Base-by-base conservation (phyloP, 140 eudicot genomes). In the Ambrosia hybrid region DNA sequence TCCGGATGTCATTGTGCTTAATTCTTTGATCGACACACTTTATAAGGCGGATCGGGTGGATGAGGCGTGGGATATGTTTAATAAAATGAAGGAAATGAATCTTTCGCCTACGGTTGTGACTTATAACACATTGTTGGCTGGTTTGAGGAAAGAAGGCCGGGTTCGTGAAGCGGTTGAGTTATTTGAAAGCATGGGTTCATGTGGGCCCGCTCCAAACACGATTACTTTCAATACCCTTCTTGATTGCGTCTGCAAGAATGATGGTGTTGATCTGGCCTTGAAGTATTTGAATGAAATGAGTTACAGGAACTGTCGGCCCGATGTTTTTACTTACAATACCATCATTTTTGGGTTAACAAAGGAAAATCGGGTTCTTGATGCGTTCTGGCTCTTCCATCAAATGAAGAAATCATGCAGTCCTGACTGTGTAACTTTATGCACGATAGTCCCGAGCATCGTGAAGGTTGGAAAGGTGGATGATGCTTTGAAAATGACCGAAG, bases 11-110 rank as follows among this genome's bases (percentile, higher is more conserved):
- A 85, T 85, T 62, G 82, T 87, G 48, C 73, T 90, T 33, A 93
- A 93, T 80, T 87, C 97, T 58, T 74, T 93, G 76, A 82, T 93
- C 34, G 93, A 93, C 79, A 82, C 81, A 9, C 96, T 93, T 76
- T 90, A 93, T 81, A 93, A 93, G 76, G 91, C 78, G 49, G 91
- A 69, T 65, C 90, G 98, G 51, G 85, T 84, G 26, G 85, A 81
- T 63, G 98, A 93, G 60, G 98, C 98, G 14, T 93, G 98, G 98
- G 80, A 68, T 63, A 77, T 90, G 91, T 93, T 85, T 80, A 34
- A 30, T 9, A 87, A 62, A 73, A 76, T 93, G 95, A 90, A 85
- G 83, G 95, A 87, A 71, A 77, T 87, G 89, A 84, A 84, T 65
- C 74, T 89, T 67, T 71, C 76, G 16, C 98, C 98, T 2, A 82